phyloP scores from a whole-genome alignment of 2,329 filamentous ascomycete species.

The Aspergillus ochraceus region DNA sequence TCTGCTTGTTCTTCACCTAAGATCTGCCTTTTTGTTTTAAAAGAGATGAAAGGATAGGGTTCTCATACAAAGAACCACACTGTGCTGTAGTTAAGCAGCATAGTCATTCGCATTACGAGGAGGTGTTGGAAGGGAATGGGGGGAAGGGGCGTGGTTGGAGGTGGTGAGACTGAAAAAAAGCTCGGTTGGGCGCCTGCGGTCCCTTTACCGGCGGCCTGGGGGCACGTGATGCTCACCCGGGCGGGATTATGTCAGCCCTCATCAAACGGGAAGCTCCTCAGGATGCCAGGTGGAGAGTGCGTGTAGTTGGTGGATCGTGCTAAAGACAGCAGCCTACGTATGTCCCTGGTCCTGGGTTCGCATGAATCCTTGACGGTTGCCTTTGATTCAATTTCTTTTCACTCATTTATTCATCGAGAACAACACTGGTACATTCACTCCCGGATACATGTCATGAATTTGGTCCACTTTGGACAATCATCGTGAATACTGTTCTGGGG shows the following conservation, averaged over 20 bases:
- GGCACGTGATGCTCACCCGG: constrained; percentile 15
- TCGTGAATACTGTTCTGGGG: constrained; percentile 16
- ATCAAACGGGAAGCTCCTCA: constrained; percentile 20
- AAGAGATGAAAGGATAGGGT: constrained; percentile 27
- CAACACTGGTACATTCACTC: neutral
- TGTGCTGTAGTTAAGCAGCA: constrained; percentile 32
- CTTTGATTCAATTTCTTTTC: neutral
- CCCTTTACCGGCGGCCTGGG: neutral
- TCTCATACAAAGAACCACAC: constrained; percentile 39
- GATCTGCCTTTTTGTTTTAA: constrained; percentile 26
- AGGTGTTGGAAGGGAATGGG: constrained; percentile 19
- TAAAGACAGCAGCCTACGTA: neutral
- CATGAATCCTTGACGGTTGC: neutral
- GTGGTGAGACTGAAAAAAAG: constrained; percentile 24
- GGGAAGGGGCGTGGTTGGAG: constrained; percentile 14
- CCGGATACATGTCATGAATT: constrained; percentile 22
- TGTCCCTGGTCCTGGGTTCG: constrained; percentile 1
- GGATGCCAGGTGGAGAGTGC: constrained; percentile 32
- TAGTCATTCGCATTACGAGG: constrained; percentile 43
- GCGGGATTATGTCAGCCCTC: constrained; percentile 28
- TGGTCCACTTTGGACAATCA: constrained; percentile 10
- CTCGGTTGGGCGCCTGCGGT: constrained; percentile 19
- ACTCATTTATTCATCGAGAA: neutral
- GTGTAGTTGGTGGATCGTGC: neutral
- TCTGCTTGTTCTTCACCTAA: constrained; percentile 19